phyloP scores from a whole-genome alignment of 768 basidiomycete species.

The Polyporus arcularius region DNA sequence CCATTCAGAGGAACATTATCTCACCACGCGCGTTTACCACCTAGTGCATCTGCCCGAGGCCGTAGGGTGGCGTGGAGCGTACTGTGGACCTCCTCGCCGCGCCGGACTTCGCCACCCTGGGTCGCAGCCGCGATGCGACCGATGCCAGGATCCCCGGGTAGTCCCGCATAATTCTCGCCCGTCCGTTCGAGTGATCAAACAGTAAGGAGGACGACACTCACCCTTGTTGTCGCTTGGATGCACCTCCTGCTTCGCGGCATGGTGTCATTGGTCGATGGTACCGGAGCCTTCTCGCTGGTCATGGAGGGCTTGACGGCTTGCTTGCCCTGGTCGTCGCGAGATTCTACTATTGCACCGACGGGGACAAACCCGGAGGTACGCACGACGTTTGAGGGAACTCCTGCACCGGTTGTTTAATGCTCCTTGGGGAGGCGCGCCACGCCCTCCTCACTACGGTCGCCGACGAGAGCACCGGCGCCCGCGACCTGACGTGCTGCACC shows the following conservation, averaged over 20 bases:
- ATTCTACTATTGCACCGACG: neutral
- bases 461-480: neutral
- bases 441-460: neutral
- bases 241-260: neutral
- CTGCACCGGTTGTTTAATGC: no score
- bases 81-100: constrained; percentile 10
- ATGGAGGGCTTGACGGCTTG: neutral
- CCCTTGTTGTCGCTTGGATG: constrained; percentile 1
- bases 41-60: constrained; percentile 26
- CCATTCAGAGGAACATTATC: no score
- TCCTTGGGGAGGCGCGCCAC: neutral
- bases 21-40: neutral
- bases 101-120: neutral
- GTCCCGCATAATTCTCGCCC: neutral
- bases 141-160: constrained; percentile 10
- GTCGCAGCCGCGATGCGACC: constrained; percentile 1
- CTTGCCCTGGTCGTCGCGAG: neutral
- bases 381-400: no score
- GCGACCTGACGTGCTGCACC: no score
- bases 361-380: neutral
- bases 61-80: constrained; percentile 17
- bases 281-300: neutral
- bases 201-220: neutral
- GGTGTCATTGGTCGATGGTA: neutral
- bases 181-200: neutral